phyloP scores from a whole-genome alignment of 306 rosid species.

The Dalbergia cultrata region DNA sequence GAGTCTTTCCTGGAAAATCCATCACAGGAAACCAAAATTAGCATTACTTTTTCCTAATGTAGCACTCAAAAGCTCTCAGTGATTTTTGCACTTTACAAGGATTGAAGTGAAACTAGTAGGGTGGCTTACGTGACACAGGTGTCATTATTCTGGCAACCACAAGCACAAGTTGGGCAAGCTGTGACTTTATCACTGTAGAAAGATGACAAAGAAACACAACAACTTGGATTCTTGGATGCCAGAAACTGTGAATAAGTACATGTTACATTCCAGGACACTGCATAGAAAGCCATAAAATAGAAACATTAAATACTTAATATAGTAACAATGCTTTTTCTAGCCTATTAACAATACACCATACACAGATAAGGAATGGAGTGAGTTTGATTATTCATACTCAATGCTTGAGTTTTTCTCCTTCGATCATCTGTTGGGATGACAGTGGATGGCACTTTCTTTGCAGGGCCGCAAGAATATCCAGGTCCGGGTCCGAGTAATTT shows the following conservation, averaged over 20 bases:
- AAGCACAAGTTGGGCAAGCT: slow-evolving; percentile 86
- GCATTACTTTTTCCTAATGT: not conserved
- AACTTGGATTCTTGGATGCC: slow-evolving; percentile 88
- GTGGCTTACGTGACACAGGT: slow-evolving; percentile 79
- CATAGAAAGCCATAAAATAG: slow-evolving; percentile 42
- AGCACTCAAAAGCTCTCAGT: not conserved
- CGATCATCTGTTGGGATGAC: slow-evolving; percentile 66
- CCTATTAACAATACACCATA: not conserved
- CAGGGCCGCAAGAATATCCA: slow-evolving; percentile 81
- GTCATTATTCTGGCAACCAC: slow-evolving; percentile 84
- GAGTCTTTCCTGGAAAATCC: slow-evolving; percentile 66
- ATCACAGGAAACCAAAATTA: slow-evolving; percentile 27
- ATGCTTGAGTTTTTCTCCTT: slow-evolving; percentile 70
- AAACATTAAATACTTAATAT: slow-evolving; percentile 3
- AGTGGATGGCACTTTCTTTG: slow-evolving; percentile 66
- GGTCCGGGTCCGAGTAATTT: slow-evolving; percentile 77
- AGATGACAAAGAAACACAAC: slow-evolving; percentile 94
- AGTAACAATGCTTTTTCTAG: not conserved
- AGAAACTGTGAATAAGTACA: slow-evolving; percentile 94
- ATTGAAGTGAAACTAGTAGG: slow-evolving; percentile 15
- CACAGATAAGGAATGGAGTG: not conserved
- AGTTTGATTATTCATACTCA: slow-evolving; percentile 56
- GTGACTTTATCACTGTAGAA: slow-evolving; percentile 84
- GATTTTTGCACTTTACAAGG: not conserved
- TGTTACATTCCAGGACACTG: slow-evolving; percentile 98